Evolutionary conservation across 164 flowering plant genomes (phyloP), one percentile per base, ranked within the genome.

Genomic region (Vitis riparia): DNA sequence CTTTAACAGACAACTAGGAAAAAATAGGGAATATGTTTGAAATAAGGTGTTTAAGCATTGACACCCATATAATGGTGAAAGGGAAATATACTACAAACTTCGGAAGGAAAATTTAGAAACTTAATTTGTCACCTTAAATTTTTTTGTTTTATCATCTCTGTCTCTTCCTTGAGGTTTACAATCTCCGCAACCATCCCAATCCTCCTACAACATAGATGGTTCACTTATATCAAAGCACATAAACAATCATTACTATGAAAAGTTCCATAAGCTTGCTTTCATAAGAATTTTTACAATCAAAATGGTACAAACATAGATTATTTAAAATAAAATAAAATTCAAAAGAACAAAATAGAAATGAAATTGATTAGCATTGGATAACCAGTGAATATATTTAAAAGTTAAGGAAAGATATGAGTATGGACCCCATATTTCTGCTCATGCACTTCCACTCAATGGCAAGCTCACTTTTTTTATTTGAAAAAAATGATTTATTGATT

Each of bases 171-270:
- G 49, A 85, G 74, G 66, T 62, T 78, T 47, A 84, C 75, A 11
- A 86, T 66, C 75, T 89, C 92, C 59, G 81, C 85, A 52, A 84
- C 85, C 95, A 89, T 84, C 76, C 83, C 84, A 76, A 79, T 66
- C 78, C 75, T 44, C 53, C 66, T 51, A 59, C 9, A 65, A 15
- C 2, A 58, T 19, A 52, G 32, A 59, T 15, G 61, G 47, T 44
- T 32, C 66, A 47, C 1, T 6, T 30, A 3, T 48, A n/a, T 66
- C 8, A 53, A 47, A 16, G 47, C 51, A 62, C 37, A 60, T 5
- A 60, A 51, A 67, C 9, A 12, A 55, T 52, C 19, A 44, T 9
- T 51, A 67, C 13, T 14, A 23, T 65, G 58, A 23, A 51, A 5
- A 51, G 58, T 69, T 11, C 47, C 32, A 60, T 1, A 19, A 19